Evolutionary conservation across 2,329 filamentous ascomycete species (phyloP), one percentile per base, ranked within the genome.

Genomic region (Colletotrichum tofieldiae): DNA sequence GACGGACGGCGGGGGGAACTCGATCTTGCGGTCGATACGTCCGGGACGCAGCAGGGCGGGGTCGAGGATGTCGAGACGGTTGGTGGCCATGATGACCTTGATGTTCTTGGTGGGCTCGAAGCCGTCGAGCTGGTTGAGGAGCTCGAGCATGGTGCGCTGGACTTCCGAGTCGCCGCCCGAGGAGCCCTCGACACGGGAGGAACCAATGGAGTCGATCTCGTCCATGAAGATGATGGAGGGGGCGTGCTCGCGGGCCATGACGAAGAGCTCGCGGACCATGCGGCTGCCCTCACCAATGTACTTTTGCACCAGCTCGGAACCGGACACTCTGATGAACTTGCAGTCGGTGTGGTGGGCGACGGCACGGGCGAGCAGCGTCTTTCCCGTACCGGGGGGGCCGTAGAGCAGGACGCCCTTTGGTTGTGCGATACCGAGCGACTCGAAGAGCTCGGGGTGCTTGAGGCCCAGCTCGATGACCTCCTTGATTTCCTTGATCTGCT

Each of bases 191-290:
- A 99, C 96, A 84, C 96, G 94, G 73, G 95, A 98, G 43, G 95
- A 98, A 75, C 96, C 96, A 84, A 99, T 99, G 77, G 94, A 97
- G 87, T 99, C 96, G 83, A 99, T 98, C 84, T 99, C 96, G 83
- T 99, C 96, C 96, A 99, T 99, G 88, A 99, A 99, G 84, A 99
- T 99, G 85, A 99, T 99, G 76, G 94, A 97, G 29, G 96, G 96
- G 1, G 96, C 96, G 79, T 99, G 96, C 82, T 99, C 96, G 84
- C 96, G 91, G 37, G 96, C 96, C 96, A 99, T 99, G 81, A 99
- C 94, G 88, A 99, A 99, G 63, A 99, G 89, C 85, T 99, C 96
- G 80, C 96, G 94, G 75, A 99, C 96, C 96, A 99, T 99, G 78
- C 96, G 92, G 78, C 93, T 96, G 80, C 96, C 96, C 83, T 99